Conservation (phyloP, 2,329 filamentous ascomycete genomes). For the Kalaharituber pfeilii region DNA sequence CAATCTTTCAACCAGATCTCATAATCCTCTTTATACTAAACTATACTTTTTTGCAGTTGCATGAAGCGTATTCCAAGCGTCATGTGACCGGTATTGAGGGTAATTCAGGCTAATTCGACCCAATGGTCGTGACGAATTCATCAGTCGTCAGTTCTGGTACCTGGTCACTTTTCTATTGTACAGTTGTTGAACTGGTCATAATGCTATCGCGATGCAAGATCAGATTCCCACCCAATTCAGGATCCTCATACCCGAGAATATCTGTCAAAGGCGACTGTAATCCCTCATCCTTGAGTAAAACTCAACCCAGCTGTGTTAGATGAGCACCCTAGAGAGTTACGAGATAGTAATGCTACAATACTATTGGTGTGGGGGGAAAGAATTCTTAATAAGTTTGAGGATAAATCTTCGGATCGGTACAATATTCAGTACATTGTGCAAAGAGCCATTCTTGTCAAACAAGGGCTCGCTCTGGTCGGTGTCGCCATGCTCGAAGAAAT, state of each 20-base stretch:
- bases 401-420: conserved; percentile 53
- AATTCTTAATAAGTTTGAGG: conserved; percentile 59
- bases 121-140: conserved; percentile 64
- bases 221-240: conserved; percentile 86
- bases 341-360: no score
- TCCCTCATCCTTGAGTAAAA: conserved; percentile 47
- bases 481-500: conserved; percentile 43
- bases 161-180: no score
- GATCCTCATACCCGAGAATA: conserved; percentile 77
- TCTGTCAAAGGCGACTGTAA: conserved; percentile 83
- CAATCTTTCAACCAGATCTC: conserved; percentile 24
- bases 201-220: conserved; percentile 60
- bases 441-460: conserved; percentile 55
- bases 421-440: conserved; percentile 42
- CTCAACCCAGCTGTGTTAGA: no score
- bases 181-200: conserved; percentile 28
- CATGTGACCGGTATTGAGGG: conserved; percentile 75
- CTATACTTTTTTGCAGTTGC: conserved; percentile 64
- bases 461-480: conserved; percentile 22
- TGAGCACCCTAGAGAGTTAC: neutral
- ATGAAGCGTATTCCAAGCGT: conserved; percentile 71
- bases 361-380: conserved; percentile 46
- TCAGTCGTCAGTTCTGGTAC: conserved; percentile 31
- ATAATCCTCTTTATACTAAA: conserved; percentile 53
- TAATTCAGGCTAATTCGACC: conserved; percentile 60